Base-by-base conservation (phyloP, 345 rosid genomes). In the Arabidopsis suecica region DNA sequence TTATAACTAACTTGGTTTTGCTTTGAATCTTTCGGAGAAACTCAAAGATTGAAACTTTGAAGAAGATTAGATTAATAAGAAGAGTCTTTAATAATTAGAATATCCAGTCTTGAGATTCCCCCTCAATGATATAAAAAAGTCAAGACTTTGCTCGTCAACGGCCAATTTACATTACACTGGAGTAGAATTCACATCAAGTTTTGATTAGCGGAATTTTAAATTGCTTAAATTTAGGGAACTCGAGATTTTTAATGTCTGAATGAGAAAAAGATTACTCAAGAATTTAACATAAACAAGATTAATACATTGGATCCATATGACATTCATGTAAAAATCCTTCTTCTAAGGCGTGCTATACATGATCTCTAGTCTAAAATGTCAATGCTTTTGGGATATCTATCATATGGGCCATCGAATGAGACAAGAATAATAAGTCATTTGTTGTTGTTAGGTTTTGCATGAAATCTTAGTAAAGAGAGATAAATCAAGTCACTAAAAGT, bases 71-170 rank as follows among this genome's bases (percentile, higher is more conserved):
- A 33, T 34, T 10, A 33, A 45, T 32, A 3, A 6, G 40, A 71
- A 0, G 16, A 20, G 77, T 63, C 34, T 18, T 70, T 65, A 33
- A 48, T 1, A 71, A 44, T 12, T 61, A 41, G 79, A 56, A 76
- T 69, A 64, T 62, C 65, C 71, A 55, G 13, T 50, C 38, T 68
- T 75, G 47, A 58, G 62, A 68, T 60, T 75, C 72, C 56, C 56
- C 42, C 32, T 3, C n/a, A 22, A 61, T 10, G 4, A 16, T 11
- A 44, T 25, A 34, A 20, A 34, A 45, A 38, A 38, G 9, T 3
- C 8, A 50, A 30, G 65, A 74, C 49, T 48, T 41, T 18, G 25
- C 1, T 58, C 11, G 67, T 57, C 67, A 48, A 74, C 42, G 33
- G 10, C 48, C 37, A 32, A 8, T 36, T 48, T 67, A 3, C 5